Conservation (phyloP, 225 moss, liverwort and hornwort species). For the Bryum argenteum region DNA sequence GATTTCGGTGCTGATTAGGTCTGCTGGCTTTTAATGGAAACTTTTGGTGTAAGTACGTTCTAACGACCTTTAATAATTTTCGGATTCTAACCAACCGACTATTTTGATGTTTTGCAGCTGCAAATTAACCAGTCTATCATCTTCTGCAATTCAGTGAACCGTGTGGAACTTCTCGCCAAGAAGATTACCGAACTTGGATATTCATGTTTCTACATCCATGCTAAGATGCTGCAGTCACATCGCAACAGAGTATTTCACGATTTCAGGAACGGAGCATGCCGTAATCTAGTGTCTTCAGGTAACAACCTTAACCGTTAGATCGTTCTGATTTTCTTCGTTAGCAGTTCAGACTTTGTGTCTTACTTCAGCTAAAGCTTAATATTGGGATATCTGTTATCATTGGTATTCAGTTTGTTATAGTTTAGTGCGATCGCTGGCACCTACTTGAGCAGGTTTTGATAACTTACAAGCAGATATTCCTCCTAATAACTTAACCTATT, state of each 20-base stretch:
- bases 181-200: slow-evolving; percentile 70
- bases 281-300: slow-evolving; percentile 70
- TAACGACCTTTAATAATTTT: background rate
- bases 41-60: background rate
- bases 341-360: slow-evolving; percentile 9
- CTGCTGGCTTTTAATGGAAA: background rate
- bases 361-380: background rate
- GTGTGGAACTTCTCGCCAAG: slow-evolving; percentile 67
- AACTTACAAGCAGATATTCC: background rate
- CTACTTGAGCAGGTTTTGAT: background rate
- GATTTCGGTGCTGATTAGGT: background rate
- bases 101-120: slow-evolving; percentile 45
- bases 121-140: slow-evolving; percentile 75
- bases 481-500: background rate
- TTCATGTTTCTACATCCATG: slow-evolving; percentile 72
- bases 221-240: slow-evolving; percentile 71
- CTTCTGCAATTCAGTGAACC: slow-evolving; percentile 73
- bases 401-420: background rate
- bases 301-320: background rate
- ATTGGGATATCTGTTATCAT: background rate
- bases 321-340: background rate
- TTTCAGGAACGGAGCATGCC: slow-evolving; percentile 69
- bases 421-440: background rate
- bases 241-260: slow-evolving; percentile 73
- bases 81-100: slow-evolving; percentile 21